These are phyloP conservation scores for Parastagonospora avenae DNA, from an alignment of 2,329 filamentous ascomycete species.

Conservation along the genomic window DNA sequence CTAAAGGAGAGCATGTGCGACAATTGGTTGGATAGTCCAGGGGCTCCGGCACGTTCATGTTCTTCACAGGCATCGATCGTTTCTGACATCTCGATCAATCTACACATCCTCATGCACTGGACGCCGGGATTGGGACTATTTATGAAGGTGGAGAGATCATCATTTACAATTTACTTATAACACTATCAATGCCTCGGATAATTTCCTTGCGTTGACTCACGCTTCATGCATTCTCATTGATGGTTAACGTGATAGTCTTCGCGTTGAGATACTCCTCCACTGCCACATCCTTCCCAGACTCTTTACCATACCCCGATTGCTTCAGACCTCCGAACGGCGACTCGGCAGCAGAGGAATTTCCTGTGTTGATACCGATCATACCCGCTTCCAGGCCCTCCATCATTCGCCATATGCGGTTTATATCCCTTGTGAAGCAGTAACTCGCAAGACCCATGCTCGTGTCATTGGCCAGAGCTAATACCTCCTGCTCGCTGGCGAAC, in stretches of 20 bases:
- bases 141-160: no score
- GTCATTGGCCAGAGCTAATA: constrained; percentile 51
- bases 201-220: no score
- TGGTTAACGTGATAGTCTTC: neutral
- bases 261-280: neutral
- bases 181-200: no score
- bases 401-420: constrained; percentile 8
- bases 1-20: neutral
- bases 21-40: neutral
- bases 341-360: constrained; percentile 27
- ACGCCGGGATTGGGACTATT: no score
- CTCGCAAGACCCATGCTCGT: constrained; percentile 50
- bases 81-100: neutral
- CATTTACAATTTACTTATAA: no score
- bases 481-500: constrained; percentile 50
- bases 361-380: constrained; percentile 35
- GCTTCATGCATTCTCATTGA: neutral
- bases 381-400: constrained; percentile 14
- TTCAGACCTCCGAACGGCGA: constrained; percentile 78
- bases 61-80: neutral
- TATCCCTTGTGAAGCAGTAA: constrained; percentile 8
- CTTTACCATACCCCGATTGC: constrained; percentile 78
- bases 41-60: neutral
- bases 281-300: constrained; percentile 43
- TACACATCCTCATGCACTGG: no score